These are phyloP conservation scores for Komagataella ulmi DNA, from an alignment of 805 yeast species.

Conservation along the genomic window DNA sequence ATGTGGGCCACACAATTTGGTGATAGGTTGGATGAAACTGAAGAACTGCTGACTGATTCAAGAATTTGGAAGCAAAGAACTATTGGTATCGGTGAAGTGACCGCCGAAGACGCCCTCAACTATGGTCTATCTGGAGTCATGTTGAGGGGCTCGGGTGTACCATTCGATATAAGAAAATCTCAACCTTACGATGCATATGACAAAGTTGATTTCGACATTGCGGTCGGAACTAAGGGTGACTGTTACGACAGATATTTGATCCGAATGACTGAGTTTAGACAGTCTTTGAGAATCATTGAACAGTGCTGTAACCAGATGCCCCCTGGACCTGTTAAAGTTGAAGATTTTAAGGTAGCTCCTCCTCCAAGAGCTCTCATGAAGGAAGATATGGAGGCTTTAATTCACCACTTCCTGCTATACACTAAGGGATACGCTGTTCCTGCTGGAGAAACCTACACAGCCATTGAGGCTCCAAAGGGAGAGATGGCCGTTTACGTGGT, in stretches of 20 bases:
- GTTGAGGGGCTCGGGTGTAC: slow-evolving; percentile 86
- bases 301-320: slow-evolving; percentile 90
- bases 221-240: slow-evolving; percentile 82
- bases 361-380: slow-evolving; percentile 78
- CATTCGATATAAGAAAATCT: slow-evolving; percentile 73
- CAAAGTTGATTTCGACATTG: slow-evolving; percentile 71
- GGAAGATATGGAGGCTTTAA: slow-evolving; percentile 85
- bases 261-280: slow-evolving; percentile 89
- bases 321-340: slow-evolving; percentile 82
- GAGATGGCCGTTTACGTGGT: slow-evolving; percentile 88
- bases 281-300: slow-evolving; percentile 75
- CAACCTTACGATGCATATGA: slow-evolving; percentile 89
- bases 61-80: slow-evolving; percentile 90
- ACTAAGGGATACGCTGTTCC: slow-evolving; percentile 87
- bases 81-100: slow-evolving; percentile 61
- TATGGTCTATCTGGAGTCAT: slow-evolving; percentile 75
- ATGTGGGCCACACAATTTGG: slow-evolving; percentile 97
- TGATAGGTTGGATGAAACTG: slow-evolving; percentile 83
- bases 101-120: slow-evolving; percentile 80
- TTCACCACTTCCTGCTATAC: slow-evolving; percentile 78
- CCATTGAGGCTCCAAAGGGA: slow-evolving; percentile 91
- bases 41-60: slow-evolving; percentile 79
- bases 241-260: slow-evolving; percentile 82
- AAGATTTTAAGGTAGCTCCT: slow-evolving; percentile 74
- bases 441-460: slow-evolving; percentile 83